Conservation (phyloP, 176 grass and related monocot genomes). For the Oryza brachyantha region DNA sequence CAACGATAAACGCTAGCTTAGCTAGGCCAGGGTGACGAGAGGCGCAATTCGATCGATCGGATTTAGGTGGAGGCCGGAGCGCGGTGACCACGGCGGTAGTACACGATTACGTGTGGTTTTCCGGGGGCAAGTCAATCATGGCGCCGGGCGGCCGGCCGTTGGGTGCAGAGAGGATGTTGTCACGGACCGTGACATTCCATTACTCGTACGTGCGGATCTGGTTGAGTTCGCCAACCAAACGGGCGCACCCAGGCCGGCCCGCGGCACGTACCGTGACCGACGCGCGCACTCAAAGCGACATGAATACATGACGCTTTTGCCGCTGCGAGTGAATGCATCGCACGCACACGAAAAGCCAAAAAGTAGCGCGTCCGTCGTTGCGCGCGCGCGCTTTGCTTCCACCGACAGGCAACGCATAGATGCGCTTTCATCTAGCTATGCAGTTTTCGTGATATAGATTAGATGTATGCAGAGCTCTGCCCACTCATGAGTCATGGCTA, state of each 20-base stretch:
- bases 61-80: neutral
- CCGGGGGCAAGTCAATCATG: neutral
- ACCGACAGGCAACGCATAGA: constrained; percentile 11
- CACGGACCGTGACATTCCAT: constrained; percentile 14
- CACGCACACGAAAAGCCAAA: neutral
- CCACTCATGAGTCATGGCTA: no score
- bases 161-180: neutral
- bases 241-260: no score
- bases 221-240: neutral
- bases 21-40: neutral
- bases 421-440: neutral
- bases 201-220: neutral
- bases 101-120: neutral
- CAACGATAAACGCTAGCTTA: neutral
- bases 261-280: no score
- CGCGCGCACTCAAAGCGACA: neutral
- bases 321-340: neutral
- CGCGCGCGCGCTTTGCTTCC: constrained; percentile 1
- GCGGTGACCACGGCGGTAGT: neutral
- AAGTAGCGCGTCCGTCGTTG: neutral
- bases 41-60: neutral
- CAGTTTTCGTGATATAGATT: neutral
- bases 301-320: neutral
- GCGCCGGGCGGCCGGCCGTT: neutral
- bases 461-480: no score